These are phyloP conservation scores for Ceratocystis alfenasii DNA, from an alignment of 2,329 filamentous ascomycete species.

Conservation along the genomic window DNA sequence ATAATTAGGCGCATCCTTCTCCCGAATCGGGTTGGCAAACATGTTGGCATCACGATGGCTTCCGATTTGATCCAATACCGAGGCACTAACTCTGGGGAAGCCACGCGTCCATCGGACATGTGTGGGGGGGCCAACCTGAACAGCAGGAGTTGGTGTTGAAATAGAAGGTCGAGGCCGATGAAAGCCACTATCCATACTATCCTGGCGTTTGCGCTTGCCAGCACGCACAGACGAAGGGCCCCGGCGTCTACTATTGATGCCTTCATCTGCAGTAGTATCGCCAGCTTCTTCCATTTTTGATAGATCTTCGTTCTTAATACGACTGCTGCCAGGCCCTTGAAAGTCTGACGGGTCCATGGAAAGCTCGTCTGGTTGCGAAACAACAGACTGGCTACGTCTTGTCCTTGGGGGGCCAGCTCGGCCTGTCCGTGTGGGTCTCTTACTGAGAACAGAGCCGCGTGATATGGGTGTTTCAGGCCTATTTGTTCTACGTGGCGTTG, in stretches of 20 bases:
- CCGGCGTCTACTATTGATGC: conserved; percentile 32
- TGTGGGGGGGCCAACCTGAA: conserved; percentile 38
- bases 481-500: conserved; percentile 16
- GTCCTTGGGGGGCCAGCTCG: conserved; percentile 24
- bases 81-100: conserved; percentile 59
- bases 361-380: conserved; percentile 39
- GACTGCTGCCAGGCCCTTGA: conserved; percentile 26
- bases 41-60: conserved; percentile 69
- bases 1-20: conserved; percentile 65
- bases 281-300: conserved; percentile 44
- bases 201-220: conserved; percentile 42
- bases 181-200: conserved; percentile 33
- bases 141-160: conserved; percentile 32
- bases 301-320: conserved; percentile 48
- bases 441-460: conserved; percentile 13
- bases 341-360: conserved; percentile 34
- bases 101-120: conserved; percentile 66
- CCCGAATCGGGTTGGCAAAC: conserved; percentile 63
- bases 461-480: conserved; percentile 21
- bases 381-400: conserved; percentile 36
- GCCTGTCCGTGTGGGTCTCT: conserved; percentile 15
- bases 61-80: conserved; percentile 63
- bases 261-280: conserved; percentile 46
- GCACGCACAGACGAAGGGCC: conserved; percentile 31
- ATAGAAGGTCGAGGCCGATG: conserved; percentile 30